A percentile compares a stretch with the other conserved stretches of the same genome.
phyloP scores from a whole-genome alignment of 2,329 filamentous ascomycete species.

The Ploettnerulaceae sp. region DNA sequence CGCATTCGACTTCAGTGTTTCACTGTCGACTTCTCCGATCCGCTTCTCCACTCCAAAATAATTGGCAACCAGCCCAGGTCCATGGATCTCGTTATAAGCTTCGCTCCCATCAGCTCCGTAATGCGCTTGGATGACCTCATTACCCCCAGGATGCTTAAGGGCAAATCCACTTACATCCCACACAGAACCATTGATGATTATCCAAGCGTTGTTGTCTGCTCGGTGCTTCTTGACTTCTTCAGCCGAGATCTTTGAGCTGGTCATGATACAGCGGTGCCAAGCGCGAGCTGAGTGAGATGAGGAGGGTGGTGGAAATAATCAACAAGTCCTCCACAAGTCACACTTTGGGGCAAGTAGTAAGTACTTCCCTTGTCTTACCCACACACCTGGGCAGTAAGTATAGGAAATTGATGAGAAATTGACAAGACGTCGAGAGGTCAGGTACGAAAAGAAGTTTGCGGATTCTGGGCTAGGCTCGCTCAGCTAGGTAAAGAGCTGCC shows the following conservation, averaged over 20 bases:
- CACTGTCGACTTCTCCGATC: constrained; percentile 1
- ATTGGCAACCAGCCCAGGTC: constrained; percentile 1
- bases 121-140: constrained; percentile 42
- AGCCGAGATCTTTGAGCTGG: constrained; percentile 1
- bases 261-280: no score
- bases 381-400: no score
- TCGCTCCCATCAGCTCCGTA: constrained; percentile 48
- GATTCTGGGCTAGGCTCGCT: no score
- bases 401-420: no score
- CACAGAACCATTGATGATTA: constrained; percentile 62
- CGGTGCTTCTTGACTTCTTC: constrained; percentile 7
- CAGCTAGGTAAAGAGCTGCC: no score
- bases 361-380: no score
- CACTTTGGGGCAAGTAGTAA: no score
- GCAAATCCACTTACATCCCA: constrained; percentile 62
- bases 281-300: no score
- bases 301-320: no score
- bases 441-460: no score
- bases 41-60: constrained; percentile 1
- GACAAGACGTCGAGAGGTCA: no score
- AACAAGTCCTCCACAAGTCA: no score
- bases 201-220: constrained; percentile 49
- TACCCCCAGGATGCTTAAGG: constrained; percentile 54
- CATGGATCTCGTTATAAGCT: constrained; percentile 38
- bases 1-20: background rate